phyloP scores from a whole-genome alignment of 1,284 basidiomycete species.

The Porphyrellus sp. region DNA sequence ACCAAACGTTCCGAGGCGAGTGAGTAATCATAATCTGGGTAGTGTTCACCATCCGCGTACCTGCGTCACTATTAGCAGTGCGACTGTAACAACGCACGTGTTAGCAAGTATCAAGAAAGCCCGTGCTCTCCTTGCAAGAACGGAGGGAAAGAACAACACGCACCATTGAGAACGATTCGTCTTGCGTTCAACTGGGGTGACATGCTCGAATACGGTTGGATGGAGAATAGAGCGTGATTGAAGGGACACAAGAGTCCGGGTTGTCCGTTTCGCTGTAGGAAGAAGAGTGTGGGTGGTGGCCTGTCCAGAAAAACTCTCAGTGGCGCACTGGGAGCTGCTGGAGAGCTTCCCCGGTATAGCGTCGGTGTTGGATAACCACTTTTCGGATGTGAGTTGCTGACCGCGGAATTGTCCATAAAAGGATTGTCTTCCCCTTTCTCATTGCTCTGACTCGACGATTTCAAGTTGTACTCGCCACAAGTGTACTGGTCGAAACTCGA shows the following conservation, averaged over 20 bases:
- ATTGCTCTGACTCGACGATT: too few species aligned
- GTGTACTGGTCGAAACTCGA: too few species aligned
- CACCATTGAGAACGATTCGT: conserved; percentile 29
- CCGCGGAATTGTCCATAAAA: conserved; percentile 9
- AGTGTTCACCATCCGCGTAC: conserved; percentile 37
- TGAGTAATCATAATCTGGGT: background rate
- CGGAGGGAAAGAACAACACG: conserved; percentile 1
- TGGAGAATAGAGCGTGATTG: background rate
- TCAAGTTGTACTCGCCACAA: too few species aligned
- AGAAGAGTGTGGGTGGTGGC: background rate
- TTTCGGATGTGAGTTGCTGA: background rate
- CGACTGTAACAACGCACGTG: conserved; percentile 40
- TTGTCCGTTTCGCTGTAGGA: background rate
- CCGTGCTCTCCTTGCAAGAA: background rate
- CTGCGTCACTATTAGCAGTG: conserved; percentile 61
- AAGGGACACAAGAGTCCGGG: background rate
- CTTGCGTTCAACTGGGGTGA: conserved; percentile 26
- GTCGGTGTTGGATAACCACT: background rate
- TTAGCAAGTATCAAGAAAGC: conserved; percentile 13
- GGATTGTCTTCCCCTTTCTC: background rate
- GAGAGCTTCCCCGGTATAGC: conserved; percentile 3
- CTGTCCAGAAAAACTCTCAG: background rate
- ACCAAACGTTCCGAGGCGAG: background rate
- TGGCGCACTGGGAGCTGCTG: background rate
- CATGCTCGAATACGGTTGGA: conserved; percentile 19